Evolutionary conservation across 345 rosid species (phyloP).

Genomic region (Brassica incana): DNA sequence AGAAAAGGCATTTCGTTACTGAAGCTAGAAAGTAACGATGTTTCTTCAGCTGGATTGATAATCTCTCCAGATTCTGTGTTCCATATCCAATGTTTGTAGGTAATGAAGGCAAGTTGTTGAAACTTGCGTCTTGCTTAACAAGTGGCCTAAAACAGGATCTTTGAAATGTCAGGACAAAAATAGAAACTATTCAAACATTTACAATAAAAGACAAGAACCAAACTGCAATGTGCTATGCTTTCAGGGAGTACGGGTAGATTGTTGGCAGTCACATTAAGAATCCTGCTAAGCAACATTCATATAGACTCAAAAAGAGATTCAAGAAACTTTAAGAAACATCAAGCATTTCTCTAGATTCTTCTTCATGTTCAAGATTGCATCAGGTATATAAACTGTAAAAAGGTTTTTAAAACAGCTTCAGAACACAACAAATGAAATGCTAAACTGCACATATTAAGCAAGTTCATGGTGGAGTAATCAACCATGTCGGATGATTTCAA

Average conservation of each 20-base stretch:
- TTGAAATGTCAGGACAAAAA: conserved; percentile 1
- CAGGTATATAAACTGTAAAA: conserved; percentile 70
- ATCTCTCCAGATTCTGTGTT: conserved; percentile 48
- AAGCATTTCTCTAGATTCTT: conserved; percentile 65
- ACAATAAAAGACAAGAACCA: background rate
- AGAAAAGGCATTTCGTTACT: conserved; percentile 67
- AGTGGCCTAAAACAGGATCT: conserved; percentile 47
- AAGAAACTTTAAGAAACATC: conserved; percentile 66
- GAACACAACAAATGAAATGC: background rate
- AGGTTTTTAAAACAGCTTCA: background rate
- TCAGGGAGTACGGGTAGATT: conserved; percentile 74
- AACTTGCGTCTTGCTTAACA: conserved; percentile 84
- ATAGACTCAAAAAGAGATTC: conserved; percentile 72
- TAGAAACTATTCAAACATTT: background rate
- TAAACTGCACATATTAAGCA: background rate
- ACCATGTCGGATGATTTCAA: background rate
- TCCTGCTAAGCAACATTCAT: conserved; percentile 65
- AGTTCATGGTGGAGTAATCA: background rate
- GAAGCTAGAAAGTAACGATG: conserved; percentile 65
- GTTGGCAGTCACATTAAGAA: conserved; percentile 64
- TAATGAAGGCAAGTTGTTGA: conserved; percentile 61
- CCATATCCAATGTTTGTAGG: conserved; percentile 49
- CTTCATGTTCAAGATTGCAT: conserved; percentile 68
- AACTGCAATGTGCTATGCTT: conserved; percentile 53
- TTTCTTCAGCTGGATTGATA: conserved; percentile 72